Base-by-base conservation (phyloP, 1,284 basidiomycete genomes). In the Cryptococcus sp. region DNA sequence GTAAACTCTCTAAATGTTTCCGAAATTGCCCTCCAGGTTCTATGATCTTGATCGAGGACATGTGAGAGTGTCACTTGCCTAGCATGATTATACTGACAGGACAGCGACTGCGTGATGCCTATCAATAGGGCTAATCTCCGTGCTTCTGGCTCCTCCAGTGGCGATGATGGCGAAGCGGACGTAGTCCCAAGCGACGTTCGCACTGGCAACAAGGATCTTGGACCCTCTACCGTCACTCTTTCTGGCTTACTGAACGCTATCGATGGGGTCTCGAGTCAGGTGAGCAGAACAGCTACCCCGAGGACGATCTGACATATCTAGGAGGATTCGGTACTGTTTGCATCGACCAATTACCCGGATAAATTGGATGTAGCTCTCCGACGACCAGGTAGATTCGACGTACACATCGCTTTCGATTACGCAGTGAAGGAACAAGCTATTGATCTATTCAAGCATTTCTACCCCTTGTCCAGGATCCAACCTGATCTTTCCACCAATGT, bases 371-470 rank as follows among this genome's bases (percentile, higher is more conserved):
- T 59, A 7, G 69, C 67, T 7, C 56, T 71, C 14, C 60, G 54
- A n/a, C 60, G 69, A 10, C 60, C 67, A 32, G 67, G 66, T 2
- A 37, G 69, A 28, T 64, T 66, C 44, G 64, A 69, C 52, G 50
- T 65, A 13, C 45, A 44, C 4, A 28, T 67, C 22, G 54, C 59
- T 9, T 67, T 66, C 57, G 32, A 28, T 4, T 53, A 52, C 64
- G 88, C 88, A 7, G 88, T 85, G 7, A 88, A 86, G 67, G 86
- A 84, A 83, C 88, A 91, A 67, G 88, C 87, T 1, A 56, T 66
- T 10, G 76, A 77, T 2, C 72, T 83, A 14, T 91, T 89, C 82
- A 87, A 88, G 70, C 88, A 87, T 71, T 91, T 91, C 81, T 91
- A 90, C 83, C 88, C 88, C 1, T 32, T 59, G 13, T 48, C 56